Base-by-base conservation (phyloP, 805 yeast genomes). In the Starmerella powellii region DNA sequence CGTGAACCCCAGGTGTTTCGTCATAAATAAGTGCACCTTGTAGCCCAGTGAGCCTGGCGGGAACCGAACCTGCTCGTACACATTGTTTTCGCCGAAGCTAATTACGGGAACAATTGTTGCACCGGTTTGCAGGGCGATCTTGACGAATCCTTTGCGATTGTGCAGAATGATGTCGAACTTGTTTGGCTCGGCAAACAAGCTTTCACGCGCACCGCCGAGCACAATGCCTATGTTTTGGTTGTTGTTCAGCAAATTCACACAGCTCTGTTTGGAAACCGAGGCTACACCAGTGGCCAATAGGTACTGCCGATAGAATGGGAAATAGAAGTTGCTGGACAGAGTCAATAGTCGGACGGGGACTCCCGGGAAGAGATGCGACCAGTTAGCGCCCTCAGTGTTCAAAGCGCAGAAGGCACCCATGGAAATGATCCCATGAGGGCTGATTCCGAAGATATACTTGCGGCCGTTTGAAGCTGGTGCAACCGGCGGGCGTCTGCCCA, bases 371-470 rank as follows among this genome's bases (percentile, higher is more conserved):
- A 73, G 49, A 17, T 70, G 60, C 17, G 73, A 65, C 70, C 81
- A 79, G 19, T 73, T 69, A 3, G 85, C 77, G 18, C 93, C 88
- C 46, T 87, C 86, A 4, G 94, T 82, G 0, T 80, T 85, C 48
- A 87, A 65, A 0, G 79, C 77, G 1, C 94, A 94, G 58, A 87
- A 77, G 1, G 80, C 87, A 2, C 96, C 95, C 72, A 87, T 70
- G 1, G 94, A 82, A 11, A 87, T 86, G 13, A 88, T 87, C 0
- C 98, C 98, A 60, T 91, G 98, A 0, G 98, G 98, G 60, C 87
- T 96, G 56, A 84, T 79, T 0, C 95, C 94, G 62, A 88, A 88
- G 2, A 88, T 74, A 60, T 91, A 88, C 29, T 80, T 65, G 2
- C 50, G 45, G 18, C 63, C 63, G 2, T 59, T 52, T 3, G 56